Base-by-base conservation (phyloP, 805 yeast species). In the Brettanomyces anomalus region DNA sequence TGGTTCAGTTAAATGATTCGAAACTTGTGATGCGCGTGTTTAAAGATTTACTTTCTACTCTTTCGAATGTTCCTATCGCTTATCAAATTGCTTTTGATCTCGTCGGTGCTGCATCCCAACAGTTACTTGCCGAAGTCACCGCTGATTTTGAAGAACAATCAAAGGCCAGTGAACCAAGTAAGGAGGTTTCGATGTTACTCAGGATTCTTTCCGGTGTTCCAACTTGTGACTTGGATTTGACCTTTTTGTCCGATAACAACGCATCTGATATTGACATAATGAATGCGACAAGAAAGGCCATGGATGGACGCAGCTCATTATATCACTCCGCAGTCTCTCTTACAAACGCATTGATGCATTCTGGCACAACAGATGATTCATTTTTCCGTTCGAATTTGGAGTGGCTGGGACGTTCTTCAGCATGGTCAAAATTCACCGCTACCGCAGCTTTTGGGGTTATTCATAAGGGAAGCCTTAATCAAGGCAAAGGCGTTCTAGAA, bases 361-460 rank as follows among this genome's bases (percentile, higher is more conserved):
- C 93, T 33, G 98, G 97, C 45, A 93, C 98, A 13, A 86, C 97
- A 7, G 94, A 85, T 56, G 97, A 93, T 61, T 78, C 88, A 0
- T 93, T 93, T 57, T 84, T 90, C 65, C 76, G 96, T 60, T 76
- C 82, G 36, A 93, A 93, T 58, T 70, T 88, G 56, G 96, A 90
- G 55, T 93, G 97, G 97, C 71, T 93, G 51, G 94, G 95, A 36
- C 86, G 88, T 65, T 97, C 98, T n/a, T 81, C 90, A 38, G 88
- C 90, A 64, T 93, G 98, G 98, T 88, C 97, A 5, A 93, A 90
- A 60, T 93, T 93, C 62, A 80, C 96, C 0, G 97, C 97, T 2
- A 90, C 97, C 13, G 97, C 97, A 7, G 97, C 97, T 13, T 69
- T 93, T 47, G 98, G 98, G 59, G 97, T 90, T 26, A 89, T 93